Evolutionary conservation across 768 basidiomycete genomes (phyloP).

Genomic region (Infundibulicybe gibba): DNA sequence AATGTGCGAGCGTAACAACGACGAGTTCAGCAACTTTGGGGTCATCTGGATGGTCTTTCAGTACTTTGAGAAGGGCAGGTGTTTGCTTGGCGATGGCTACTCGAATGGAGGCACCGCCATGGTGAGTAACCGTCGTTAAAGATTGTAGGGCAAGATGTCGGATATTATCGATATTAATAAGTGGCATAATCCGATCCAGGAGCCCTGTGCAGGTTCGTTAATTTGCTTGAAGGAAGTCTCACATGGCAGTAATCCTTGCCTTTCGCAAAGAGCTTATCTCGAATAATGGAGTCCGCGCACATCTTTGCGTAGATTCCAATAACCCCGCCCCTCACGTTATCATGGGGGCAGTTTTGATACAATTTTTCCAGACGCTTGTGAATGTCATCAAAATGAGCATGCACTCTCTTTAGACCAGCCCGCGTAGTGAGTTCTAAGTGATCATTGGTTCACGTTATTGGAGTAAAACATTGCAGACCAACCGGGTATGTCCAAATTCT

Average conservation of each 20-base stretch:
- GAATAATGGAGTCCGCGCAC: conserved; percentile 54
- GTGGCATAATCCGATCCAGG: conserved; percentile 51
- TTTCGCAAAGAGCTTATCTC: conserved; percentile 55
- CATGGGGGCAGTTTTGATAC: conserved; percentile 40
- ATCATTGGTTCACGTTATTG: neutral
- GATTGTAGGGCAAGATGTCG: conserved; percentile 53
- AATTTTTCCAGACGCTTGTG: conserved; percentile 46
- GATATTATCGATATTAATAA: conserved; percentile 43
- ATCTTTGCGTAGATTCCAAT: conserved; percentile 62
- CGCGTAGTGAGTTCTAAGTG: conserved; percentile 48
- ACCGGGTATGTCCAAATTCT: conserved; percentile 54
- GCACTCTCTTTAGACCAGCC: conserved; percentile 60
- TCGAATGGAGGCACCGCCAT: conserved; percentile 49
- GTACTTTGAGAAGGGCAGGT: conserved; percentile 36
- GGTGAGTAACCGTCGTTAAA: conserved; percentile 57
- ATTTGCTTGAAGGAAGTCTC: neutral
- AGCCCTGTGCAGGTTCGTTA: conserved; percentile 35
- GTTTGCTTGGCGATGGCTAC: conserved; percentile 47
- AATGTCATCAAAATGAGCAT: conserved; percentile 51
- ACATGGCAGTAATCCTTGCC: conserved; percentile 28
- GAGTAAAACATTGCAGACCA: conserved; percentile 8
- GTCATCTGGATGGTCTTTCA: conserved; percentile 51
- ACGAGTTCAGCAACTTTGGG: conserved; percentile 43
- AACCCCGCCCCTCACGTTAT: conserved; percentile 51
- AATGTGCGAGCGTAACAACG: conserved; percentile 51